A percentile compares a stretch with the other conserved stretches of the same genome.
phyloP scores from a whole-genome alignment of 148 eudicot genomes.

The Camellia sinensis region DNA sequence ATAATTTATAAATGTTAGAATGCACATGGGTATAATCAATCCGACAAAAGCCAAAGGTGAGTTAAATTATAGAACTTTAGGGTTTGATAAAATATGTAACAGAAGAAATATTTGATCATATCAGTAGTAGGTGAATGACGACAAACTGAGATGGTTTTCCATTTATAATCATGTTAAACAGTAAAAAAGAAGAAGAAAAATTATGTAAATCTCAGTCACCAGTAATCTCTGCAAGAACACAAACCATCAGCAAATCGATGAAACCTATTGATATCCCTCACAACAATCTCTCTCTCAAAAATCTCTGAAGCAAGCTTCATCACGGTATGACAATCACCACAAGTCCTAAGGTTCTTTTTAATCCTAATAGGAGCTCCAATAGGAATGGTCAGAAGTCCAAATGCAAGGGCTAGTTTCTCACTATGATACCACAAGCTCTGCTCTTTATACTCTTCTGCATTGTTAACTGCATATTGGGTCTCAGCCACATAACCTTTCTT shows the following conservation, averaged over 20 bases:
- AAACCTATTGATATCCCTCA: constrained; percentile 48
- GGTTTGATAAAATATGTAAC: neutral
- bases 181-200: neutral
- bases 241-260: constrained; percentile 37
- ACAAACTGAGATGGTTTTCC: neutral
- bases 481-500: constrained; percentile 39
- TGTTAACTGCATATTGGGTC: constrained; percentile 27
- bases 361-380: constrained; percentile 34
- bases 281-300: constrained; percentile 37
- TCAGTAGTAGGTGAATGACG: neutral
- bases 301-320: constrained; percentile 40
- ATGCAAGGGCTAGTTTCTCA: constrained; percentile 50
- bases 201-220: constrained; percentile 23
- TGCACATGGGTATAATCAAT: neutral
- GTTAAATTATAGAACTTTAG: neutral
- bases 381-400: constrained; percentile 36
- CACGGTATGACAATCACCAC: constrained; percentile 44
- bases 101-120: neutral
- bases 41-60: neutral
- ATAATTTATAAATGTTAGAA: neutral
- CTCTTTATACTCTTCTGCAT: constrained; percentile 32
- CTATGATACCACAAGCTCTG: constrained; percentile 46
- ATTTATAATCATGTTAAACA: neutral
- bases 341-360: constrained; percentile 43
- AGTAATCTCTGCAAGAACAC: constrained; percentile 46